Evolutionary conservation across 2,329 filamentous ascomycete species (phyloP).

Genomic region (Pseudogymnoascus sp.): DNA sequence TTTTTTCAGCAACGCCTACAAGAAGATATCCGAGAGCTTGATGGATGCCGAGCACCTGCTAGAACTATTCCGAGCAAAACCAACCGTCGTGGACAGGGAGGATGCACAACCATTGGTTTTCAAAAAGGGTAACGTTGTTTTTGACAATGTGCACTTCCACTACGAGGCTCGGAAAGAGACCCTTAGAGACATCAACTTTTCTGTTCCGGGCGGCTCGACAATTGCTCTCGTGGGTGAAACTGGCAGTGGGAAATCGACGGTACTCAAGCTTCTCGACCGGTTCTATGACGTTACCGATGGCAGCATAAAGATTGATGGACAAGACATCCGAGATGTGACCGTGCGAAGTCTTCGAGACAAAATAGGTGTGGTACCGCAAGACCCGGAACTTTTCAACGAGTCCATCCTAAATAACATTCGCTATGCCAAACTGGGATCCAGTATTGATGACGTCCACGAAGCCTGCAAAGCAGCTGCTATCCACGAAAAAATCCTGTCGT

Average conservation of each 20-base stretch:
- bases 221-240: conserved; percentile 55
- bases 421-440: conserved; percentile 53
- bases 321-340: conserved; percentile 51
- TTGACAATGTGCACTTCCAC: conserved; percentile 45
- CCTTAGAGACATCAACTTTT: conserved; percentile 41
- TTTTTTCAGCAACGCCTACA: conserved; percentile 41
- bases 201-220: conserved; percentile 43
- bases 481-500: conserved; percentile 12
- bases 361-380: conserved; percentile 57
- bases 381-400: conserved; percentile 55
- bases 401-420: conserved; percentile 56
- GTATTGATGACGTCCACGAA: conserved; percentile 44
- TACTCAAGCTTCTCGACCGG: conserved; percentile 50
- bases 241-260: conserved; percentile 54
- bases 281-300: conserved; percentile 51
- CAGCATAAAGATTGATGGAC: conserved; percentile 47
- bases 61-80: conserved; percentile 47
- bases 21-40: conserved; percentile 42
- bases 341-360: conserved; percentile 47
- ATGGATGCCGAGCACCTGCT: conserved; percentile 57
- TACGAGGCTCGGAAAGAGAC: conserved; percentile 46
- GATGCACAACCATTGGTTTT: conserved; percentile 38
- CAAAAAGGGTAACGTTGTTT: conserved; percentile 41
- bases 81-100: conserved; percentile 42
- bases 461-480: conserved; percentile 12